Conservation (phyloP, 768 basidiomycete genomes). For the Leccinum arenicola region DNA sequence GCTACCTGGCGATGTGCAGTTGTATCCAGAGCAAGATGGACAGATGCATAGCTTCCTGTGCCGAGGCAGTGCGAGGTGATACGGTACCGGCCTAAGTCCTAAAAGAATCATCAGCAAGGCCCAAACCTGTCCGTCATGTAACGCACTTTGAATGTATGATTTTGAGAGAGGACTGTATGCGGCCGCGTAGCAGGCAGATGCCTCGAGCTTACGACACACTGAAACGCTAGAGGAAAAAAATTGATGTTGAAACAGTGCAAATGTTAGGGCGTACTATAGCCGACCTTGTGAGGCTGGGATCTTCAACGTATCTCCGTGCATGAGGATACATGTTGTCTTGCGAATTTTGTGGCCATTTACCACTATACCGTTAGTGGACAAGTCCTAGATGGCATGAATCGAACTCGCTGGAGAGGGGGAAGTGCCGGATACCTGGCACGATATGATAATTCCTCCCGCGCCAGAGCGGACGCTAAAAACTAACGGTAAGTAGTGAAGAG, state of each 20-base stretch:
- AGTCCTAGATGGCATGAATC: constrained; percentile 45
- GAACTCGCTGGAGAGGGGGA: not conserved
- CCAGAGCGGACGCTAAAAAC: constrained; percentile 59
- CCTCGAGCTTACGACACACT: constrained; percentile 58
- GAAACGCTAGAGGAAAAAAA: constrained; percentile 48
- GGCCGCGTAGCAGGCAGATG: constrained; percentile 49
- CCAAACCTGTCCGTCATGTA: not conserved
- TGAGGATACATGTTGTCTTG: constrained; percentile 66
- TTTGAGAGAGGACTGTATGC: constrained; percentile 58
- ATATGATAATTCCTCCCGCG: constrained; percentile 70
- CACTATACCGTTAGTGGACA: constrained; percentile 72
- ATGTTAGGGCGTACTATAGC: not conserved
- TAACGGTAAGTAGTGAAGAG: not conserved
- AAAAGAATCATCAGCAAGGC: constrained; percentile 1
- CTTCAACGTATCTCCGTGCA: constrained; percentile 71
- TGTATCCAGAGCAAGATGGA: constrained; percentile 73
- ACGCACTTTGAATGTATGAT: constrained; percentile 52
- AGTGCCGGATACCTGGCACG: constrained; percentile 58
- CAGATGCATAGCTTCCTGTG: constrained; percentile 78
- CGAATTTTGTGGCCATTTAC: constrained; percentile 69
- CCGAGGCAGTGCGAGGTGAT: constrained; percentile 82
- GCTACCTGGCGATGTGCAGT: constrained; percentile 69
- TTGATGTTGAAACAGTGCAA: not conserved
- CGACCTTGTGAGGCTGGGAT: constrained; percentile 66
- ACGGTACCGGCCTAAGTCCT: constrained; percentile 65